Base-by-base conservation (phyloP, 805 yeast species). In the Yamadazyma nakazawae region DNA sequence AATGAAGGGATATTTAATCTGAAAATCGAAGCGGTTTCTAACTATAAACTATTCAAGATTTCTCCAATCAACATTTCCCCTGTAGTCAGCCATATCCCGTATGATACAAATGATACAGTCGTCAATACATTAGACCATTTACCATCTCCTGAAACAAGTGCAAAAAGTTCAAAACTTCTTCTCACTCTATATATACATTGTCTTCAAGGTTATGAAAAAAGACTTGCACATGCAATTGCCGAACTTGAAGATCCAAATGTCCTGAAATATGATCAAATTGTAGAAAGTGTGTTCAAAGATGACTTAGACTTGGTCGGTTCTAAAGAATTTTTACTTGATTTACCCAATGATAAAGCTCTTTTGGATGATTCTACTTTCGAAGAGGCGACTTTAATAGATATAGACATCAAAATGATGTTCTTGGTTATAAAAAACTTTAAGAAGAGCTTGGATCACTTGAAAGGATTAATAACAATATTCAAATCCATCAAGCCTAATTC, bases 41-140 rank as follows among this genome's bases (percentile, higher is more conserved):
- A 59, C 19, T 71, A 56, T 56, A 61, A 59, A 40, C 40, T 59
- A 11, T 55, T 62, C 45, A 66, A 61, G 42, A 40, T 56, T 0
- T 18, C 63, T 2, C 54, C 61, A 6, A 55, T 70, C 11, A 54
- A 54, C 25, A 59, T 70, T 2, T 60, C 73, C 2, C 55, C 62
- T 18, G 50, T 55, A 1, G 62, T 64, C 1, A 56, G 64, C 2
- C 69, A 76, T 62, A 61, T 78, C 56, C 69, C 81, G 42, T 67
- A 74, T 65, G 61, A 69, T 58, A 45, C 70, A 54, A 60, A 63
- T 54, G 64, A 75, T 62, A 28, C 64, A 54, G 40, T 63, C 2
- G 61, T 66, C 2, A 54, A 50, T 8, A 66, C 74, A 1, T 57
- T 72, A 28, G 50, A 54, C 12, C 64, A 60, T 5, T 53, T 70